Percentiles rank a stretch among this genome's conserved stretches.
Evolutionary conservation across 2,329 filamentous ascomycete species (phyloP).

Genomic region (Decorospora gaudefroyi): DNA sequence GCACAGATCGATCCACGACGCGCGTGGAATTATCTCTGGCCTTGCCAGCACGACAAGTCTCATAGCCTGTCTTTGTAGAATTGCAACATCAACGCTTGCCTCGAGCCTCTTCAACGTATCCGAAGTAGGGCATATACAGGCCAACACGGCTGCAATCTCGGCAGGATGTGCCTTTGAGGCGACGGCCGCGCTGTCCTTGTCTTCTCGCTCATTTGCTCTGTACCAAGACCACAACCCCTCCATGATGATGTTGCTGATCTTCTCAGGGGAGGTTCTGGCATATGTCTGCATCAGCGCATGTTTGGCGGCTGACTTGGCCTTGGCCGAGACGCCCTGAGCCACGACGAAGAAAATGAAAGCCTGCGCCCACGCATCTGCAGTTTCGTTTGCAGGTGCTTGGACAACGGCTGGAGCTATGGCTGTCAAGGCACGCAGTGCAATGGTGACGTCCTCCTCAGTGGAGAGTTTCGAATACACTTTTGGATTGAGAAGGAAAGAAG

Average conservation of each 20-base stretch:
- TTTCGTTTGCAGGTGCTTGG: slow-evolving; percentile 53
- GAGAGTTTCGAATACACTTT: slow-evolving; percentile 82
- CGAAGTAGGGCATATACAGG: slow-evolving; percentile 65
- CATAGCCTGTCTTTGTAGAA: slow-evolving; percentile 72
- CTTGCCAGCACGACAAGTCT: slow-evolving; percentile 78
- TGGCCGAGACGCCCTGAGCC: slow-evolving; percentile 63
- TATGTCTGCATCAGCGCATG: slow-evolving; percentile 69
- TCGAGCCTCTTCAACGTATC: slow-evolving; percentile 56
- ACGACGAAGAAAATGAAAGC: slow-evolving; percentile 79
- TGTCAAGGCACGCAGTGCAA: slow-evolving; percentile 73
- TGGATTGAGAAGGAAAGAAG: slow-evolving; percentile 83
- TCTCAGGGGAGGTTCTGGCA: slow-evolving; percentile 56
- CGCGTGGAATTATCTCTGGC: slow-evolving; percentile 73
- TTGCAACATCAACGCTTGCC: slow-evolving; percentile 52
- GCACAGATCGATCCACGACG: slow-evolving; percentile 88
- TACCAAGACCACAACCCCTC: slow-evolving; percentile 82
- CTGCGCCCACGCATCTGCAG: slow-evolving; percentile 78
- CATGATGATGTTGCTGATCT: slow-evolving; percentile 67
- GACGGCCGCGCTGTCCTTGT: slow-evolving; percentile 75
- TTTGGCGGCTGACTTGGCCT: slow-evolving; percentile 66
- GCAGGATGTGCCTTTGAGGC: slow-evolving; percentile 66
- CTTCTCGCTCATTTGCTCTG: slow-evolving; percentile 65
- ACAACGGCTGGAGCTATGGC: slow-evolving; percentile 62
- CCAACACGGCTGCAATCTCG: slow-evolving; percentile 65
- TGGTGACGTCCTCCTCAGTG: slow-evolving; percentile 74